Conservation (phyloP, 2,329 filamentous ascomycete species). For the Paracamarosporium sp. region DNA sequence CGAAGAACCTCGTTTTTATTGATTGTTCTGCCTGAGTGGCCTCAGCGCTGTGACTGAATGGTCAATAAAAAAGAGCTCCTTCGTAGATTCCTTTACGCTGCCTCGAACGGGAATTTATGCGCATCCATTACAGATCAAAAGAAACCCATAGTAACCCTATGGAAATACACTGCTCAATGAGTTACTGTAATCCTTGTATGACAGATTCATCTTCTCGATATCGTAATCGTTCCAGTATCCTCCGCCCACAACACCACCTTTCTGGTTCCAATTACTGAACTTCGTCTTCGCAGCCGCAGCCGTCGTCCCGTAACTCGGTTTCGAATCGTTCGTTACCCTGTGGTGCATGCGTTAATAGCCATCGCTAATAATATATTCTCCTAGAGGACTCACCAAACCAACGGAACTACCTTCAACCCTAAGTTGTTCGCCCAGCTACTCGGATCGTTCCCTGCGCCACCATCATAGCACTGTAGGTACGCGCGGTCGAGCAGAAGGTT, state of each 20-base stretch:
- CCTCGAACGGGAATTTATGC: too few species aligned
- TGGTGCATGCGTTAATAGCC: background rate
- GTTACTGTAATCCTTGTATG: slow-evolving; percentile 44
- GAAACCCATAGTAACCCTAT: background rate
- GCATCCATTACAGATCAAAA: too few species aligned
- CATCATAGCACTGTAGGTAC: slow-evolving; percentile 57
- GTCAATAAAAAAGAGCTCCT: too few species aligned
- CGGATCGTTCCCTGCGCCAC: slow-evolving; percentile 52
- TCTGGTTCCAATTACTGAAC: slow-evolving; percentile 45
- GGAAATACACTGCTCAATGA: slow-evolving; percentile 25
- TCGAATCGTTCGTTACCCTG: slow-evolving; percentile 55
- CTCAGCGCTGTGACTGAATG: too few species aligned
- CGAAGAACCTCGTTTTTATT: too few species aligned
- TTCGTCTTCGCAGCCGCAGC: slow-evolving; percentile 44
- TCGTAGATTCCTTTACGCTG: too few species aligned
- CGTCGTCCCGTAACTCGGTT: slow-evolving; percentile 50
- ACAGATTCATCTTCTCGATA: slow-evolving; percentile 53
- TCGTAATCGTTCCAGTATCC: slow-evolving; percentile 58
- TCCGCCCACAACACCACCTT: slow-evolving; percentile 45
- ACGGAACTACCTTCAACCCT: slow-evolving; percentile 52
- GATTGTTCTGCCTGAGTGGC: too few species aligned
- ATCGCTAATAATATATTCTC: background rate
- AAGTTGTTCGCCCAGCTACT: slow-evolving; percentile 47
- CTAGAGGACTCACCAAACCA: slow-evolving; percentile 45
- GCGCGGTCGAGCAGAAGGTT: slow-evolving; percentile 48